These are phyloP conservation scores for Rhynchosporium secalis DNA, from an alignment of 2,329 filamentous ascomycete species.

Conservation along the genomic window DNA sequence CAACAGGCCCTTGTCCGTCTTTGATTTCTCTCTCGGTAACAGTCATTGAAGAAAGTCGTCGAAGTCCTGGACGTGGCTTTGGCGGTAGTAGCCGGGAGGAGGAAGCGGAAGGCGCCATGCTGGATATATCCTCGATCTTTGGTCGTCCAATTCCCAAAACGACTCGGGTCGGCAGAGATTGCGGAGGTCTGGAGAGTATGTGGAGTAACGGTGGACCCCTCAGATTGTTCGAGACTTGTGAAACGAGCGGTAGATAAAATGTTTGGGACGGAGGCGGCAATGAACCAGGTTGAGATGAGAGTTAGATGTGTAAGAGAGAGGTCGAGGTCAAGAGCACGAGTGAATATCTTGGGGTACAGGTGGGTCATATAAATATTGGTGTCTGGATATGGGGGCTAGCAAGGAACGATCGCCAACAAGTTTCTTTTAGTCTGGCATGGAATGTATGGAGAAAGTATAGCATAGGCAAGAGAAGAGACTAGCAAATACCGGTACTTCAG, in stretches of 20 bases:
- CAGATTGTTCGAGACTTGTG: constrained; percentile 10
- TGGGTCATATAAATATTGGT: constrained; percentile 7
- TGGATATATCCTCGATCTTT: constrained; percentile 14
- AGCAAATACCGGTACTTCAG: constrained; percentile 4
- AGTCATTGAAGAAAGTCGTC: constrained; percentile 40
- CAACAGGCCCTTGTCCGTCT: constrained; percentile 38
- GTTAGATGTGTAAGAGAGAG: neutral
- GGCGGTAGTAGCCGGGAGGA: constrained; percentile 22
- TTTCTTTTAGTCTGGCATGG: neutral
- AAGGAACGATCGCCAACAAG: neutral
- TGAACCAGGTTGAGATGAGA: neutral
- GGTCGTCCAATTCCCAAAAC: constrained; percentile 1
- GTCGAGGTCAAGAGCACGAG: neutral
- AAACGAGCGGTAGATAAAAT: constrained; percentile 18
- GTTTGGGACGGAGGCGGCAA: neutral
- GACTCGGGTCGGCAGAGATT: constrained; percentile 4
- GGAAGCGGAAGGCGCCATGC: constrained; percentile 28
- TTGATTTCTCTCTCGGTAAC: constrained; percentile 39
- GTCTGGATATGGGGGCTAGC: constrained; percentile 2
- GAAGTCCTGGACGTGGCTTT: constrained; percentile 31
- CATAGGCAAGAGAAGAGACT: neutral
- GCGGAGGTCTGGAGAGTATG: constrained; percentile 11
- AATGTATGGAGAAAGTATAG: neutral
- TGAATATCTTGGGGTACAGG: neutral
- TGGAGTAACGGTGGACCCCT: constrained; percentile 12